These are phyloP conservation scores for Lactarius hengduanensis DNA, from an alignment of 768 basidiomycete species.

Conservation along the genomic window DNA sequence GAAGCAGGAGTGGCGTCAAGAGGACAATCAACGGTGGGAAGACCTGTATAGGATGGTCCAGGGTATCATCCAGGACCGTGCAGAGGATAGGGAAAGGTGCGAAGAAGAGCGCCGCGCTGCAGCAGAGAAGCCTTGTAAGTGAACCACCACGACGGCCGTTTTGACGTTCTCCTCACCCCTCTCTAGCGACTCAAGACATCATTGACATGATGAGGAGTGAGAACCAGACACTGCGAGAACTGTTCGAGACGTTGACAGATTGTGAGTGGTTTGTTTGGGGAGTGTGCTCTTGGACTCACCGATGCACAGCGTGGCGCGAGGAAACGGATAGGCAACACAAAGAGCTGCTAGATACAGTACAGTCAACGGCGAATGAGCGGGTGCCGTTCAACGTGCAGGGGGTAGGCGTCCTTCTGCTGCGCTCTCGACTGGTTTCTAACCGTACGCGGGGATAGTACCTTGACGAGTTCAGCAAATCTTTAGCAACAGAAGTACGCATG, in stretches of 20 bases:
- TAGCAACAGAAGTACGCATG: constrained; percentile 82
- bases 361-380: constrained; percentile 69
- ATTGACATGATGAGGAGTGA: constrained; percentile 58
- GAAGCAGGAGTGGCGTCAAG: constrained; percentile 55
- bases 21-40: constrained; percentile 56
- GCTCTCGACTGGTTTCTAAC: constrained; percentile 9
- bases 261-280: constrained; percentile 40
- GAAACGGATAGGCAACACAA: constrained; percentile 64
- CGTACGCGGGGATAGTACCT: constrained; percentile 53
- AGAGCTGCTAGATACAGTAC: constrained; percentile 66
- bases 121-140: constrained; percentile 56
- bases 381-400: constrained; percentile 83
- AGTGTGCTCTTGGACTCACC: not conserved
- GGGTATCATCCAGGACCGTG: constrained; percentile 55
- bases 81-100: constrained; percentile 47
- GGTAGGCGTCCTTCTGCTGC: constrained; percentile 43
- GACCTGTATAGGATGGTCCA: constrained; percentile 62
- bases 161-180: constrained; percentile 28
- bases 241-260: constrained; percentile 54
- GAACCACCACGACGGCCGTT: not conserved
- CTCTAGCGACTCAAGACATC: constrained; percentile 56
- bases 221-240: constrained; percentile 57
- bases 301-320: constrained; percentile 56
- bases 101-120: constrained; percentile 53
- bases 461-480: constrained; percentile 82